These are phyloP conservation scores for Fagopyrum tataricum DNA, from an alignment of 148 eudicot species.

Conservation along the genomic window DNA sequence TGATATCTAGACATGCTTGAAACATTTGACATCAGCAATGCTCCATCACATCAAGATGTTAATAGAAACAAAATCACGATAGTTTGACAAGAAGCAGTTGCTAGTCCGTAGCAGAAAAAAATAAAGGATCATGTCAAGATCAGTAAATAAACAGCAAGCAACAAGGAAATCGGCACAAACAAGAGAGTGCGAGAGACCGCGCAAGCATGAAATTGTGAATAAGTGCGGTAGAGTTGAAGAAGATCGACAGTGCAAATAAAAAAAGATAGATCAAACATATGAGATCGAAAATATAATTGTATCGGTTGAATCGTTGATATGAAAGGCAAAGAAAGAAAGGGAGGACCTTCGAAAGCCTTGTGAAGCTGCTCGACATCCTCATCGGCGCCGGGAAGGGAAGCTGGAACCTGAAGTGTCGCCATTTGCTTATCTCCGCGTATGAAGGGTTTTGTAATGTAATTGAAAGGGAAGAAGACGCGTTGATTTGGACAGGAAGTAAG, in stretches of 20 bases:
- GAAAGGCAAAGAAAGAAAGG: not conserved
- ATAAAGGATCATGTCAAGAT: not conserved
- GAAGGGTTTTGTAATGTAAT: not conserved
- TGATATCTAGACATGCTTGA: not conserved
- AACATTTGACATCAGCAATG: not conserved
- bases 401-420: slow-evolving; percentile 60
- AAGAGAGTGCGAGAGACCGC: not conserved
- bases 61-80: not conserved
- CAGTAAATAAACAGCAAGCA: not conserved
- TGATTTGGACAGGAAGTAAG: slow-evolving; percentile 1
- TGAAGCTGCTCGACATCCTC: slow-evolving; percentile 62
- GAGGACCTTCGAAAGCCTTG: slow-evolving; percentile 56
- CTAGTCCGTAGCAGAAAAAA: too few relatives aligned
- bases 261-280: not conserved
- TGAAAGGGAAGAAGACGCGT: not conserved
- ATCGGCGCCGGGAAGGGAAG: slow-evolving; percentile 43
- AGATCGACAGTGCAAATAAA: not conserved
- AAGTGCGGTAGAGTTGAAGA: not conserved
- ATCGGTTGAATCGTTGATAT: not conserved
- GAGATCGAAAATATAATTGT: too few relatives aligned
- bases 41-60: not conserved
- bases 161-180: not conserved
- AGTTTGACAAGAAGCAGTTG: not conserved
- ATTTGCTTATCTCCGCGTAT: slow-evolving; percentile 17
- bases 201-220: not conserved